Evolutionary conservation across 2,329 filamentous ascomycete species (phyloP), one percentile per base, ranked within the genome.

Genomic region (Pseudogymnoascus sp.): DNA sequence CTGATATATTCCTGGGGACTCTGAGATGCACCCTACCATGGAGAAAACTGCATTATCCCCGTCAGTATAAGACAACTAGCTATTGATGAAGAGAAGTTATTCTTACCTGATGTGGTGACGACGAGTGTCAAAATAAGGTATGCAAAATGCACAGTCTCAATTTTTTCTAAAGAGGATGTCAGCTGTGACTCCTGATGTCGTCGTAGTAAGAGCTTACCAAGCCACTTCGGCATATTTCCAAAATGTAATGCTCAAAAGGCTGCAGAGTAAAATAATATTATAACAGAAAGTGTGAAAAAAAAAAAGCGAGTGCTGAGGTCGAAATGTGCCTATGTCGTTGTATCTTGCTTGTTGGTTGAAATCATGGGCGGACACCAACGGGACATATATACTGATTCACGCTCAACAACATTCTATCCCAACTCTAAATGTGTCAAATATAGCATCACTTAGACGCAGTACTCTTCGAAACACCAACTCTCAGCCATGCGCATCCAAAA

Each of bases 311-410:
- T 8, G 4, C 17, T 51, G 44, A 15, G 15, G 44, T 51, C 31
- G 44, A 48, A 48, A 10, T 48, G 27, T 55, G 17, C 17, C n/a
- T 55, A 55, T 55, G 48, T 15, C 27, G 7, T 51, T 55, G 48
- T 55, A 17, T 55, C n/a, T n/a, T 51, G 13, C 8, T 55, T 33
- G 48, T 33, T 31, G n/a, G 21, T 4, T 10, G 27, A 15, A 33
- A 9, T 4, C 33, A 55, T 17, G 13, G 29, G 29, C 4, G 44
- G 27, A 21, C 2, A 33, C 13, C 5, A 33, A 55, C 9, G 10
- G 27, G 13, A 33, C 48, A 55, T 55, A 55, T 33, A 55, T 55
- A 55, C n/a, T 33, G 48, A 55, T 55, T 55, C 48, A 55, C n/a
- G 5, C n/a, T 55, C 29, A 33, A 55, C 48, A 31, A 6, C 44